These are phyloP conservation scores for Sporodiniella umbellata DNA, from an alignment of 371 early-diverging fungal species.

Conservation along the genomic window DNA sequence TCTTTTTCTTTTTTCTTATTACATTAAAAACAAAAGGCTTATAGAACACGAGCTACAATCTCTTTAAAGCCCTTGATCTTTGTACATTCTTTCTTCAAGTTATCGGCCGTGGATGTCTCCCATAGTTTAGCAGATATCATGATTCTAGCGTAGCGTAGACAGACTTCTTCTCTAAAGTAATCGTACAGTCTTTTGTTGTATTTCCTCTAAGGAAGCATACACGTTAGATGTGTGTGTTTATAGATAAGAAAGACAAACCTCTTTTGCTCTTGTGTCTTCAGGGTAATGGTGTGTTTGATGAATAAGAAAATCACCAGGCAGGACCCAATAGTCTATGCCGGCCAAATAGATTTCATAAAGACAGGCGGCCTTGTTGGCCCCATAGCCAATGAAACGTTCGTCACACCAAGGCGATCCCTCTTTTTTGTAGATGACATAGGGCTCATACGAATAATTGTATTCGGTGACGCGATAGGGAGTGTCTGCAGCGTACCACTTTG, in stretches of 20 bases:
- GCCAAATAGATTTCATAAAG: constrained; percentile 64
- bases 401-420: constrained; percentile 68
- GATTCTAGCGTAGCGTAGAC: constrained; percentile 57
- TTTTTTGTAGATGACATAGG: constrained; percentile 60
- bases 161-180: constrained; percentile 64
- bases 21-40: constrained; percentile 1
- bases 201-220: constrained; percentile 44
- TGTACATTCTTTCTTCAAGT: constrained; percentile 20
- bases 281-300: constrained; percentile 69
- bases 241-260: no score
- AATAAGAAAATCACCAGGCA: constrained; percentile 61
- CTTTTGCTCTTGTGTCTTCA: constrained; percentile 58
- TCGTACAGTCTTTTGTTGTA: constrained; percentile 63
- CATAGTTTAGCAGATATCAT: constrained; percentile 35
- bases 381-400: constrained; percentile 68
- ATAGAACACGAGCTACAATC: constrained; percentile 12
- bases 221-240: neutral
- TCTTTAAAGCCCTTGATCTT: constrained; percentile 30
- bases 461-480: constrained; percentile 47
- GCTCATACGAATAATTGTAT: constrained; percentile 61
- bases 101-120: constrained; percentile 14
- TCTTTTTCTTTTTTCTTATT: neutral
- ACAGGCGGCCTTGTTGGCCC: constrained; percentile 71
- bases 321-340: constrained; percentile 62
- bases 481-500: constrained; percentile 48